These are phyloP conservation scores for Nicotiana attenuata DNA, from an alignment of 257 asterid genomes.

Conservation along the genomic window DNA sequence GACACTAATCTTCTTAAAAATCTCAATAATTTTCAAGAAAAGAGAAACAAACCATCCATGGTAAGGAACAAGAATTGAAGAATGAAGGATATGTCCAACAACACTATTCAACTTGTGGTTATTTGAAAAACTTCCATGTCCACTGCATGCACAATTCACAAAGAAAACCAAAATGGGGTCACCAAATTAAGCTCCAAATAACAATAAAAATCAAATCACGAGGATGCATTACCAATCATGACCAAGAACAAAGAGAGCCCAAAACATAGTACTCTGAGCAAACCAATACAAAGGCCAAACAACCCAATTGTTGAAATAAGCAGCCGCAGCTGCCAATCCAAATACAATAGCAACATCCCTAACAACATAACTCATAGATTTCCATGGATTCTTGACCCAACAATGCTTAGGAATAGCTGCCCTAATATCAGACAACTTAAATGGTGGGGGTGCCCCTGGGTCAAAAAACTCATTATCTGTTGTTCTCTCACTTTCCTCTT, in stretches of 20 bases:
- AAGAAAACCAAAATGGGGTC: not conserved
- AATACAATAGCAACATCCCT: conserved; percentile 74
- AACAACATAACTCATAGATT: conserved; percentile 78
- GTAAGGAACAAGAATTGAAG: conserved; percentile 89
- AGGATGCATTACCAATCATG: conserved; percentile 66
- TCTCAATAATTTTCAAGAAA: not conserved
- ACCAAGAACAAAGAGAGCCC: conserved; percentile 99
- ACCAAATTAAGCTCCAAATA: no score
- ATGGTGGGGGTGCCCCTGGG: conserved; percentile 77
- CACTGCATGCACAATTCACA: conserved; percentile 54
- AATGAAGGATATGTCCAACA: conserved; percentile 88
- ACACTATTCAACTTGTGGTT: conserved; percentile 75
- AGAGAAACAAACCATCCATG: conserved; percentile 79
- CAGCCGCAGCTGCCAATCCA: conserved; percentile 85
- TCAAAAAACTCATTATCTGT: conserved; percentile 35
- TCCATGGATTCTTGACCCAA: conserved; percentile 92
- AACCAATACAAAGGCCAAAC: conserved; percentile 96
- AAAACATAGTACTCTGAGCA: conserved; percentile 94
- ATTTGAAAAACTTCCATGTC: conserved; percentile 95
- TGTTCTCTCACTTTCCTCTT: conserved; percentile 23
- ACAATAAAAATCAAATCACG: not conserved
- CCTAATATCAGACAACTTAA: conserved; percentile 66
- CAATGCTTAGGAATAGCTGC: conserved; percentile 95
- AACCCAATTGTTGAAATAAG: conserved; percentile 71
- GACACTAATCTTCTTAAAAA: not conserved